Base-by-base conservation (phyloP, 2,329 filamentous ascomycete species). In the Fusarium decemcellulare region DNA sequence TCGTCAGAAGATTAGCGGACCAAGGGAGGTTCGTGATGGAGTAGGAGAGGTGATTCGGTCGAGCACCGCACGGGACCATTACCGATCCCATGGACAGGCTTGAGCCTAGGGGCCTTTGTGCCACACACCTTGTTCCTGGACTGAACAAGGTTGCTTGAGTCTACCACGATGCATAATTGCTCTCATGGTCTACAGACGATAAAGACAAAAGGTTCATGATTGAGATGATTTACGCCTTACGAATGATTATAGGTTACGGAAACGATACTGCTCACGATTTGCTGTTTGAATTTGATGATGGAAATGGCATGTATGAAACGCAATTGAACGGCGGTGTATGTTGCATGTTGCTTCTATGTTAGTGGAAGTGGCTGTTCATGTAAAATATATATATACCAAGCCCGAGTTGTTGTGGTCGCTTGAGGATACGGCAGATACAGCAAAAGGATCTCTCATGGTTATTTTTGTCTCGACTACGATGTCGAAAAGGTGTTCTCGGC, bases 1-100 rank as follows among this genome's bases (percentile, higher is more conserved):
- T 56, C 83, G 89, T 8, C 81, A 85, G 68, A 90, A 84, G 76
- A 91, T 91, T 46, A 90, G 88, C 63, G 84, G 82, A 6, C 89
- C 89, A 0, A 83, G 80, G 27, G 86, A 88, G 72, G 87, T 90
- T 18, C 80, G 87, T 29, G 87, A 90, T 67, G 87, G 87, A 5
- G 85, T 90, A 4, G 86, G 84, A 14, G 87, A 90, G 32, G 83
- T 90, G 50, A 85, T 89, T 47, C 81, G 85, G 52, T 79, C 82
- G 37, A 82, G 79, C 42, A 71, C 70, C 12, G 58, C 61, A 15
- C 67, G 70, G 55, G 68, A 70, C 60, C 67, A 63, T 32, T 64
- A 67, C 39, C 61, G 47, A 60, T 36, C 67, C 34, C 48, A 57
- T 42, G 62, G 52, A 56, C 46, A 51, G 27, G 39, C 51, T 44